Evolutionary conservation across 2,329 filamentous ascomycete genomes (phyloP).

Genomic region (Davidsoniella neocaledoniae): DNA sequence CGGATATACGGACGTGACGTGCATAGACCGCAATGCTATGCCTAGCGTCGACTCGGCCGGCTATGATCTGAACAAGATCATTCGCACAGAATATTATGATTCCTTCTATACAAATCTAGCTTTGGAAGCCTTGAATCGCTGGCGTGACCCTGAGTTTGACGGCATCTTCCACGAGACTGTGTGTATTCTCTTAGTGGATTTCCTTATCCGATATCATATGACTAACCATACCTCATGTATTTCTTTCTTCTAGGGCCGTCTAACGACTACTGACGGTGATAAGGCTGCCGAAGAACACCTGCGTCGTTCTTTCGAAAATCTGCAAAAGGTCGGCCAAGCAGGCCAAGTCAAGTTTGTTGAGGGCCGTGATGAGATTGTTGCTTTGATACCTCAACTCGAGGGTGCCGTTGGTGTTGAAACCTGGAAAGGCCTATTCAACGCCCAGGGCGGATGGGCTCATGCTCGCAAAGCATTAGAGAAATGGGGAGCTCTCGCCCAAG

Average conservation of each 20-base stretch:
- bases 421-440: slow-evolving; percentile 15
- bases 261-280: slow-evolving; percentile 12
- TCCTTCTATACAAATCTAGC: slow-evolving; percentile 18
- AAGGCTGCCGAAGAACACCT: slow-evolving; percentile 9
- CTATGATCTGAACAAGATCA: slow-evolving; percentile 23
- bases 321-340: slow-evolving; percentile 17
- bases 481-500: slow-evolving; percentile 13
- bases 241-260: slow-evolving; percentile 6
- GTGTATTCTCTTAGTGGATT: background rate
- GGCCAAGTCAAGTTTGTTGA: slow-evolving; percentile 10
- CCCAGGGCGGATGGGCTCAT: slow-evolving; percentile 20
- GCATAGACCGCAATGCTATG: slow-evolving; percentile 11
- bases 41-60: slow-evolving; percentile 13
- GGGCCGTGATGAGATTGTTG: background rate
- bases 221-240: background rate
- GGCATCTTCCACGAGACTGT: slow-evolving; percentile 14
- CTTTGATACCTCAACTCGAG: background rate
- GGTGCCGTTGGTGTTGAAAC: background rate
- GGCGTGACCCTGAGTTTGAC: slow-evolving; percentile 11
- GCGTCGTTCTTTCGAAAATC: slow-evolving; percentile 12
- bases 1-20: slow-evolving; percentile 13
- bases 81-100: slow-evolving; percentile 22
- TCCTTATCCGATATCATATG: no score
- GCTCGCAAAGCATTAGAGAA: slow-evolving; percentile 13
- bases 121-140: slow-evolving; percentile 14